Base-by-base conservation (phyloP, 257 asterid genomes). In the Ocimum tenuiflorum region DNA sequence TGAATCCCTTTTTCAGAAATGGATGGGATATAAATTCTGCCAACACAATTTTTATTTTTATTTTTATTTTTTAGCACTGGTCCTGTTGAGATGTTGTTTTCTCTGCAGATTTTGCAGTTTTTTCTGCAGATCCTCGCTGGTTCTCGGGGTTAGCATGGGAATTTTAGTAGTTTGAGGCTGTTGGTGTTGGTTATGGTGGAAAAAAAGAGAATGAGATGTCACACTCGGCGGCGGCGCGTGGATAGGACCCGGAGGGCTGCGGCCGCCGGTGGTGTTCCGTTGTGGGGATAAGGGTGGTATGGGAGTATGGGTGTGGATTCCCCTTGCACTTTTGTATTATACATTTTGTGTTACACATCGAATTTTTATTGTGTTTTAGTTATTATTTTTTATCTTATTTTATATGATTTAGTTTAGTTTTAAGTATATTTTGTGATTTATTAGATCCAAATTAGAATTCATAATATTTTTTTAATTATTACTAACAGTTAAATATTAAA, bases 151-250 rank as follows among this genome's bases (percentile, higher is more conserved):
- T 74, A 76, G 48, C 58, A 41, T 8, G 73, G 79, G 29, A 63
- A 72, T 75, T 74, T 29, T 0, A 0, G 3, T 22, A n/a, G 11
- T 6, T 4, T 51, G 72, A 78, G 79, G 61, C 79, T 42, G 79
- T 68, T 80, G 76, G 60, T 48, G 86, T 69, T 76, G 23, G 70
- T 59, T 73, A 57, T 53, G 65, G 8, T 22, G 66, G n/a, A n/a
- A n/a, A n/a, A n/a, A n/a, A n/a, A 29, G 0, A 27, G 4, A 10
- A 20, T 67, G 46, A 11, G 9, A 9, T 4, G 17, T 20, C 36
- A 63, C 67, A 65, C 73, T 67, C 60, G 1, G 2, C 19, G 45
- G 75, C 18, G 78, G 75, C 72, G 70, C 70, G 73, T 75, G 63
- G 31, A n/a, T n/a, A 7, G 4, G 7, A 33, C 27, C 19, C 22